Evolutionary conservation across 2,329 filamentous ascomycete species (phyloP).

Genomic region (Coniella vitis): DNA sequence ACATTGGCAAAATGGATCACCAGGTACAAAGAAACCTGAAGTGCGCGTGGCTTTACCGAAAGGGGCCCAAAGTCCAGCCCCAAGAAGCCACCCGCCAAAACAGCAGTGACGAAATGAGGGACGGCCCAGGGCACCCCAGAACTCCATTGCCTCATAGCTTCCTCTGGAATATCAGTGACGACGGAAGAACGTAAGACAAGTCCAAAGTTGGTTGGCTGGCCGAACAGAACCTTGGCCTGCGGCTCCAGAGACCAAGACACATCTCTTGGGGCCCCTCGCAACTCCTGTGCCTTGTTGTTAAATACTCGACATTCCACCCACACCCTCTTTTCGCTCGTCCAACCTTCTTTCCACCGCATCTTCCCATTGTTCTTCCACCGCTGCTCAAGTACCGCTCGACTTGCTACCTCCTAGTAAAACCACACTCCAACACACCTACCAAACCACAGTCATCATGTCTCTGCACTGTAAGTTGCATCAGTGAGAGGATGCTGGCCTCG

Average conservation of each 20-base stretch:
- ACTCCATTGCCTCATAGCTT: conserved; percentile 14
- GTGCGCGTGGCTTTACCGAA: neutral
- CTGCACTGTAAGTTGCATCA: conserved; percentile 45
- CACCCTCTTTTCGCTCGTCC: neutral
- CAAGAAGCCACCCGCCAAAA: neutral
- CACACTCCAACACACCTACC: neutral
- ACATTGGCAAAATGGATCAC: too few species aligned
- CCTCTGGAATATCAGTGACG: conserved; percentile 12
- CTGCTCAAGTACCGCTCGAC: neutral
- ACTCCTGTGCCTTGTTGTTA: conserved; percentile 8
- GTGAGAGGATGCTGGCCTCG: neutral
- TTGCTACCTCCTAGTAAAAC: neutral
- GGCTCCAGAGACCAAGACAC: neutral
- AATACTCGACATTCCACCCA: conserved; percentile 2
- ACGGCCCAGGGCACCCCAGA: neutral
- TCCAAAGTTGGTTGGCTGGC: neutral
- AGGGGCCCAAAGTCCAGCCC: neutral
- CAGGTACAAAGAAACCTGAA: too few species aligned
- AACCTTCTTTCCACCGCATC: neutral
- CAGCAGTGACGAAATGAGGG: conserved; percentile 13
- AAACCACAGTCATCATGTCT: conserved; percentile 37
- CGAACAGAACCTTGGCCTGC: neutral
- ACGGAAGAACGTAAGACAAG: conserved; percentile 15
- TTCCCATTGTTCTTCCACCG: neutral
- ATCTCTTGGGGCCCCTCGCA: neutral